phyloP scores from a whole-genome alignment of 805 yeast genomes.

The Saturnispora galanensis region DNA sequence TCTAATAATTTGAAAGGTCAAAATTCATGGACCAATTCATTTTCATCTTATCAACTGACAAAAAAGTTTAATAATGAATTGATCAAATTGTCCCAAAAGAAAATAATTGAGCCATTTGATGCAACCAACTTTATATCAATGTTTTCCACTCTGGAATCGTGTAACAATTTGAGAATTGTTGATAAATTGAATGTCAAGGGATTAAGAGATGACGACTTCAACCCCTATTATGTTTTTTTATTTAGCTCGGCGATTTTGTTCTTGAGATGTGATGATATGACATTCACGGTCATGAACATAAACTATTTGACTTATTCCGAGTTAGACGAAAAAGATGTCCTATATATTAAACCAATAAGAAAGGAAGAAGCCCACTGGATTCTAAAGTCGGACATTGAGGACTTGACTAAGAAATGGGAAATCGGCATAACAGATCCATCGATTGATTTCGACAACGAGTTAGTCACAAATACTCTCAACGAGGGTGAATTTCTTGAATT shows the following conservation, averaged over 20 bases:
- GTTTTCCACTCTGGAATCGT: slow-evolving; percentile 15
- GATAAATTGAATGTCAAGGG: slow-evolving; percentile 19
- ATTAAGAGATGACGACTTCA: slow-evolving; percentile 6
- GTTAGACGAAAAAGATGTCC: slow-evolving; percentile 2
- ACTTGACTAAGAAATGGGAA: slow-evolving; percentile 22
- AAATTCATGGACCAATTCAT: slow-evolving; percentile 13
- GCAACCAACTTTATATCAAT: slow-evolving; percentile 10
- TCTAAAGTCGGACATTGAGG: neutral
- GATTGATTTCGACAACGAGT: slow-evolving; percentile 16
- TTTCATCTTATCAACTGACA: slow-evolving; percentile 14
- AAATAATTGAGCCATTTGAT: slow-evolving; percentile 4
- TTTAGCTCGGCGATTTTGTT: slow-evolving; percentile 20
- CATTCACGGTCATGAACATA: slow-evolving; percentile 11
- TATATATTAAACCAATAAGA: slow-evolving; percentile 8
- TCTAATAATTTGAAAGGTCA: neutral
- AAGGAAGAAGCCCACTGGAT: neutral
- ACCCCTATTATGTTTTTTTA: slow-evolving; percentile 20
- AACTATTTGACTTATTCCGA: slow-evolving; percentile 14
- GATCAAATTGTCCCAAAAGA: slow-evolving; percentile 12
- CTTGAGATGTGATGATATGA: slow-evolving; percentile 7
- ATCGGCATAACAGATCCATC: slow-evolving; percentile 20
- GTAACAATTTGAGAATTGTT: slow-evolving; percentile 24
- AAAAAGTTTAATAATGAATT: slow-evolving; percentile 19
- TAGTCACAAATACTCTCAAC: slow-evolving; percentile 21
- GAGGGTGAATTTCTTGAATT: slow-evolving; percentile 18